Conservation (phyloP, 306 rosid genomes). For the Cicer chorassanicum region DNA sequence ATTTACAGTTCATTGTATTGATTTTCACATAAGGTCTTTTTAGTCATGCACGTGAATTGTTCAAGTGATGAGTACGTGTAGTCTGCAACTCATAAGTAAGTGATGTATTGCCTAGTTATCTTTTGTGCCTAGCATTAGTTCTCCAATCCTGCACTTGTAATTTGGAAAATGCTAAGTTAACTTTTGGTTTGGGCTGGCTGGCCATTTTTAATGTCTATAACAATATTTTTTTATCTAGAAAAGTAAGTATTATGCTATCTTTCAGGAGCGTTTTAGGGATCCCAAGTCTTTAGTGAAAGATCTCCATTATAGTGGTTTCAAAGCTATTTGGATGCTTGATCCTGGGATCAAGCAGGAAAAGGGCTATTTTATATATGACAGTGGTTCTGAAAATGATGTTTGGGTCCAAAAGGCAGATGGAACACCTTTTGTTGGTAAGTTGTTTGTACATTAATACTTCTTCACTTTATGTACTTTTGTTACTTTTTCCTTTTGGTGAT, state of each 20-base stretch:
- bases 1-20: constrained; percentile 21
- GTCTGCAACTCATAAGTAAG: constrained; percentile 24
- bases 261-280: constrained; percentile 78
- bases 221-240: constrained; percentile 27
- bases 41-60: not conserved
- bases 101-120: constrained; percentile 1
- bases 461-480: constrained; percentile 13
- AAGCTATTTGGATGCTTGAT: constrained; percentile 96
- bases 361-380: constrained; percentile 79
- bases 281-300: constrained; percentile 67
- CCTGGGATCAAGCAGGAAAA: constrained; percentile 90
- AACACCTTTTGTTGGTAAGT: constrained; percentile 66
- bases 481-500: constrained; percentile 6
- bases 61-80: constrained; percentile 14
- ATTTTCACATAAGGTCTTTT: constrained; percentile 28
- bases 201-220: constrained; percentile 24
- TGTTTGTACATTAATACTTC: constrained; percentile 14
- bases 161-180: constrained; percentile 33
- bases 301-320: constrained; percentile 77
- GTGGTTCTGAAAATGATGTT: constrained; percentile 69
- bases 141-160: constrained; percentile 15
- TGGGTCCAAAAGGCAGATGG: constrained; percentile 87
- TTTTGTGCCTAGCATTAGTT: constrained; percentile 32
- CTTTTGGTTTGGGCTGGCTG: constrained; percentile 31
- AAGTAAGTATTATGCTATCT: constrained; percentile 37